Percentiles rank a stretch among this genome's conserved stretches.
Evolutionary conservation across 257 asterid species (phyloP).

Genomic region (Petunia secreta): DNA sequence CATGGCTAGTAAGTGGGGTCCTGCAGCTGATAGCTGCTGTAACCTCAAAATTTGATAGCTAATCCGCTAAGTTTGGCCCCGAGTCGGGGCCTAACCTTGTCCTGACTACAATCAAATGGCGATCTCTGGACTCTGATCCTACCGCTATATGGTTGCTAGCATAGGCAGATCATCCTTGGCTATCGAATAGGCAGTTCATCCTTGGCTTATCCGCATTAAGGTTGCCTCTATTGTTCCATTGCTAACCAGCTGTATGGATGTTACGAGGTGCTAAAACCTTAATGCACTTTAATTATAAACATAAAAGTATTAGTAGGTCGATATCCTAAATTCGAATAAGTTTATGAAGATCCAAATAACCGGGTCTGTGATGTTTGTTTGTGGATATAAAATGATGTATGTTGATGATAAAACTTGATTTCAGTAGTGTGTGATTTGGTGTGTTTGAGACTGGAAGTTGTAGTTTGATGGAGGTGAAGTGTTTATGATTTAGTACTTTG

Average conservation of each 20-base stretch:
- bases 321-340: neutral
- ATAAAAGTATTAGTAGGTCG: neutral
- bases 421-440: neutral
- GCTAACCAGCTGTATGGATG: constrained; percentile 16
- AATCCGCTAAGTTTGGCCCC: neutral
- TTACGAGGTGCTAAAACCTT: constrained; percentile 30
- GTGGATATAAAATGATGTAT: neutral
- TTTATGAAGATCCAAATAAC: constrained; percentile 8
- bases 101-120: constrained; percentile 37
- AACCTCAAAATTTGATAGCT: constrained; percentile 43
- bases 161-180: constrained; percentile 78
- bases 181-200: constrained; percentile 27
- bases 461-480: neutral
- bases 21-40: constrained; percentile 42
- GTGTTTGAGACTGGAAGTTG: neutral
- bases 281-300: constrained; percentile 29
- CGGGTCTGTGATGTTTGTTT: constrained; percentile 1
- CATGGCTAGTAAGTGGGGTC: constrained; percentile 43
- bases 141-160: constrained; percentile 44
- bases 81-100: constrained; percentile 27
- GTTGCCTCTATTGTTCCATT: constrained; percentile 23
- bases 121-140: constrained; percentile 21
- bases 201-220: constrained; percentile 61
- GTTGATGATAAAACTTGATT: neutral
- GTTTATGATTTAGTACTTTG: neutral